These are phyloP conservation scores for Uromyces viciae-fabae DNA, from an alignment of 1,284 basidiomycete species.

Conservation along the genomic window DNA sequence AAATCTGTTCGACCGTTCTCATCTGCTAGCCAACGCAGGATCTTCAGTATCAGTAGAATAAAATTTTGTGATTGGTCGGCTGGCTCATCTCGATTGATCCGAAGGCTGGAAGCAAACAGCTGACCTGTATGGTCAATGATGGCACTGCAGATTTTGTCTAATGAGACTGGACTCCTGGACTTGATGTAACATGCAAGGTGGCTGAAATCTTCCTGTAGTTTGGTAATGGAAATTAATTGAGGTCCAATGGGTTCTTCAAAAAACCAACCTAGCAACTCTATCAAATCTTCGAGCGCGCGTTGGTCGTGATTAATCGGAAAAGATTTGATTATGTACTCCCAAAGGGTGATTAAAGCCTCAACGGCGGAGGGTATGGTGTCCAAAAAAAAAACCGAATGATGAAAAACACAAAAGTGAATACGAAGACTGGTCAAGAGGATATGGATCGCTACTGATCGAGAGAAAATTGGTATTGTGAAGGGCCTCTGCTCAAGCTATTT, in stretches of 20 bases:
- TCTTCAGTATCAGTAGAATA: slow-evolving; percentile 25
- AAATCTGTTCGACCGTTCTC: neutral
- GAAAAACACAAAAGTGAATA: slow-evolving; percentile 28
- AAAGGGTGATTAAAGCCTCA: slow-evolving; percentile 29
- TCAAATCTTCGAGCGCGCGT: slow-evolving; percentile 16
- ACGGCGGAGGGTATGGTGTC: slow-evolving; percentile 35
- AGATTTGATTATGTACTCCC: slow-evolving; percentile 29
- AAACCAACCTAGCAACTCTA: slow-evolving; percentile 26
- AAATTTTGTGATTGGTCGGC: slow-evolving; percentile 4
- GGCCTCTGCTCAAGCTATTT: slow-evolving; percentile 43
- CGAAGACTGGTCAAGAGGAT: slow-evolving; percentile 29
- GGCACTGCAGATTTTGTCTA: slow-evolving; percentile 40
- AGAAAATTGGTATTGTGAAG: slow-evolving; percentile 40
- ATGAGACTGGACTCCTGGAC: slow-evolving; percentile 9
- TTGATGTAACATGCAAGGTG: slow-evolving; percentile 26
- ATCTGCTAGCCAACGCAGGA: slow-evolving; percentile 29
- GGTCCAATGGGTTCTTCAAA: slow-evolving; percentile 10
- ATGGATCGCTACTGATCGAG: slow-evolving; percentile 21
- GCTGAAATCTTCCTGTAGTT: neutral
- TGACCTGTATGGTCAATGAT: slow-evolving; percentile 18
- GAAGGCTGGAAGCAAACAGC: slow-evolving; percentile 5
- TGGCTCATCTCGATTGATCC: neutral
- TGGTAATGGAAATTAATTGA: neutral
- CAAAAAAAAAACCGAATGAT: slow-evolving; percentile 34
- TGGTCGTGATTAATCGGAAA: slow-evolving; percentile 34